Evolutionary conservation across 2,329 filamentous ascomycete species (phyloP), one percentile per base, ranked within the genome.

Genomic region (Tetracladium maxilliforme): DNA sequence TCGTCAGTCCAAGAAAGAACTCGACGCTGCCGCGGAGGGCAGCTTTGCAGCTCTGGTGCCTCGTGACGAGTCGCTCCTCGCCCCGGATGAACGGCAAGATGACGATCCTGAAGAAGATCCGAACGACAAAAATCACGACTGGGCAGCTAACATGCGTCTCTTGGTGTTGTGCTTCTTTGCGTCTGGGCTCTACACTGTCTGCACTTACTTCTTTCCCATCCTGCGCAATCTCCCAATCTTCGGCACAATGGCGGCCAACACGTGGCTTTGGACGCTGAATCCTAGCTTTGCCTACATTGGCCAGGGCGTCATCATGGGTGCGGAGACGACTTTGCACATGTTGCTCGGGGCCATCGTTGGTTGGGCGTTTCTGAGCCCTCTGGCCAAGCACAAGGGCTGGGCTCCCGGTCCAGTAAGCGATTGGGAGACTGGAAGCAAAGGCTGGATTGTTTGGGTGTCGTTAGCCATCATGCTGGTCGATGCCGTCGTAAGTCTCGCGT

Each of bases 301-400:
- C 0, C 90, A 98, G 52, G 90, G 90, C 8, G 92, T 98, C 33
- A 95, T 98, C 42, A 98, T 98, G 90, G 90, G 90, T 0, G 81
- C 87, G 4, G 77, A 83, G 19, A 98, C 90, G 0, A 95, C 87
- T 4, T 63, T 92, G 26, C 87, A 95, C 39, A 98, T 98, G 90
- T 65, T 93, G 2, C 55, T 95, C 3, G 90, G 90, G 5, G 86
- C 90, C 4, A 47, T 92, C 10, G 43, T 94, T 7, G 90, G 90
- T 14, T 98, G 90, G 90, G 90, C 73, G 0, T 48, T 95, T 6
- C 60, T 98, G 2, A 94, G 86, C 4, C 90, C 90, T 2, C 50
- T 95, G 6, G 86, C 90, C 4, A 94, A 93, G 47, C 55, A 61
- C 29, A 70, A 67, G 38, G 83, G 80, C 4, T 98, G 90, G 90